phyloP scores from a whole-genome alignment of 768 basidiomycete genomes.

The Phallus indusiatus region DNA sequence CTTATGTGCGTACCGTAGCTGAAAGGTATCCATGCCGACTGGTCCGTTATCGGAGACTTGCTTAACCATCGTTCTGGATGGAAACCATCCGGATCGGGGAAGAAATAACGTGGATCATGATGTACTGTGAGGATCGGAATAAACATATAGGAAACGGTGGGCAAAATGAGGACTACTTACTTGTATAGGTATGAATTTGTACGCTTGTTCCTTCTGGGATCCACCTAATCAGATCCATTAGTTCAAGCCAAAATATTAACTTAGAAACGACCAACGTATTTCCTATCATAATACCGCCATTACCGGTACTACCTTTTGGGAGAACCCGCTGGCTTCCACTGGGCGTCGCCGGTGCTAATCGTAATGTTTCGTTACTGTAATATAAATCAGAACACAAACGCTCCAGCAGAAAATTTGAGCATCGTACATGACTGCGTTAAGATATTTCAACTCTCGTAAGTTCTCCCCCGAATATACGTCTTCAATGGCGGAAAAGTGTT shows the following conservation, averaged over 20 bases:
- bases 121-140: slow-evolving; percentile 23
- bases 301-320: slow-evolving; percentile 18
- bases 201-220: slow-evolving; percentile 1
- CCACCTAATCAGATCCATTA: not conserved
- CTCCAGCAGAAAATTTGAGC: not conserved
- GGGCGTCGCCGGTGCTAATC: slow-evolving; percentile 41
- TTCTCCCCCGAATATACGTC: slow-evolving; percentile 16
- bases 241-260: not conserved
- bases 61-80: slow-evolving; percentile 33
- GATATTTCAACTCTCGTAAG: slow-evolving; percentile 20
- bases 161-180: not conserved
- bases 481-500: slow-evolving; percentile 27
- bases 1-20: slow-evolving; percentile 2
- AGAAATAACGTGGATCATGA: slow-evolving; percentile 36
- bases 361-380: slow-evolving; percentile 38
- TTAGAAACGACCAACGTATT: slow-evolving; percentile 25
- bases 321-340: slow-evolving; percentile 37
- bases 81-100: slow-evolving; percentile 35
- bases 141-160: too few species aligned
- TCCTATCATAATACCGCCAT: slow-evolving; percentile 30
- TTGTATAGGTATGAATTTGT: not conserved
- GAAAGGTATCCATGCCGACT: slow-evolving; percentile 5
- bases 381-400: not conserved
- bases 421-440: slow-evolving; percentile 28
- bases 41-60: not conserved